phyloP scores from a whole-genome alignment of 75 land plant genomes.

The Cunninghamia lanceolata region DNA sequence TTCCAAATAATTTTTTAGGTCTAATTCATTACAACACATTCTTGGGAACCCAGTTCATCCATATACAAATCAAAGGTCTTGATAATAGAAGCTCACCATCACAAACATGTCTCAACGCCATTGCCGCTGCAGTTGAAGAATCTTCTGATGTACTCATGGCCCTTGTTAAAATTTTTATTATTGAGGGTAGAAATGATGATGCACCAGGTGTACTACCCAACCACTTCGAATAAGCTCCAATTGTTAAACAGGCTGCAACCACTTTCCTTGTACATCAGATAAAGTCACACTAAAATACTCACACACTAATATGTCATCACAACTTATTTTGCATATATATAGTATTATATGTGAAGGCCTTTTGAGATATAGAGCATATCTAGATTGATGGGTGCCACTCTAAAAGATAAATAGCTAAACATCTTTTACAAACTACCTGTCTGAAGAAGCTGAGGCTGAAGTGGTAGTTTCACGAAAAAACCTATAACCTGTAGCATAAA shows the following conservation, averaged over 20 bases:
- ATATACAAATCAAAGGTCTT: neutral
- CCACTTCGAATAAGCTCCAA: slow-evolving; percentile 99
- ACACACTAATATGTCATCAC: neutral
- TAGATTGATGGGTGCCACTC: neutral
- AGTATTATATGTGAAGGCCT: neutral
- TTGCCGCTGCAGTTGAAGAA: slow-evolving; percentile 88
- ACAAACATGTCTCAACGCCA: slow-evolving; percentile 95
- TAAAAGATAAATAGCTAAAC: neutral
- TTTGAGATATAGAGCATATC: neutral
- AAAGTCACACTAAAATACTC: neutral
- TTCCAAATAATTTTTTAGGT: neutral
- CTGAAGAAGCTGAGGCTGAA: slow-evolving; percentile 75
- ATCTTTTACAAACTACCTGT: slow-evolving; percentile 50
- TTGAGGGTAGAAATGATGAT: slow-evolving; percentile 51
- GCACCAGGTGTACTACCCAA: slow-evolving; percentile 63
- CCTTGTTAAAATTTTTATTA: slow-evolving; percentile 69
- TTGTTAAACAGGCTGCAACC: slow-evolving; percentile 76
- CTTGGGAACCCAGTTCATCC: neutral
- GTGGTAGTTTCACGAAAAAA: slow-evolving; percentile 80
- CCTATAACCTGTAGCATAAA: slow-evolving; percentile 53
- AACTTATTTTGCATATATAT: neutral
- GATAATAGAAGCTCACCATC: slow-evolving; percentile 53
- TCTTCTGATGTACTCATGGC: slow-evolving; percentile 82
- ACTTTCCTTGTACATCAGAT: neutral
- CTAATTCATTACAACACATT: neutral